Base-by-base conservation (phyloP, 2,329 filamentous ascomycete species). In the Botrytis hyacinthi region DNA sequence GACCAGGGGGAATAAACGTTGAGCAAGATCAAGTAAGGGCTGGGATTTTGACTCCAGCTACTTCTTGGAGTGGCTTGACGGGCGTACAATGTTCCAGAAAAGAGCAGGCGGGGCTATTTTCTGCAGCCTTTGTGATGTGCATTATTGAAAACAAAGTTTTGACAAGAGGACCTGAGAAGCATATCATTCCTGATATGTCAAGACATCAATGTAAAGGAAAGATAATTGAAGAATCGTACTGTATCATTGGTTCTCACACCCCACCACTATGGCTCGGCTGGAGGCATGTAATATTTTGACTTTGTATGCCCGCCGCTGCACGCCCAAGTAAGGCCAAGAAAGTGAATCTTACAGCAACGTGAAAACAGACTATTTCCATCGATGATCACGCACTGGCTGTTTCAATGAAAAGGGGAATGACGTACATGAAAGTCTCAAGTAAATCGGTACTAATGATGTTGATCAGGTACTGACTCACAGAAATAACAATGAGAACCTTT, bases 401-500 rank as follows among this genome's bases (percentile, higher is more conserved):
- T 29, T 42, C 66, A 54, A 68, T 14, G 18, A 20, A 54, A 40
- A 29, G 35, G 37, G 37, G 37, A 29, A 68, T 68, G 66, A 57
- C 48, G 48, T 42, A 57, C 66, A 68, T 57, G 26, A 29, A 35
- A 68, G 26, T 40, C 35, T 68, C 46, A 57, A 68, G 35, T 42
- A 54, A 54, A 57, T 22, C 35, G 48, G 54, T 68, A 16, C 35
- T 68, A 32, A 32, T 5, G 66, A 32, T 57, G 48, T 42, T 68
- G 35, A 54, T 68, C 66, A 68, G 66, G 66, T 68, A 68, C 48
- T 68, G 48, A 68, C 26, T n/a, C 46, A 67, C 46, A 35, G 22
- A 44, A 18, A 26, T 66, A 8, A 48, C 12, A 48, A 42, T n/a
- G 20, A 32, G 16, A 42, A 57, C 42, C 48, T 54, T 57, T 42